phyloP scores from a whole-genome alignment of 2,329 filamentous ascomycete genomes.

The Bretziella fagacearum region DNA sequence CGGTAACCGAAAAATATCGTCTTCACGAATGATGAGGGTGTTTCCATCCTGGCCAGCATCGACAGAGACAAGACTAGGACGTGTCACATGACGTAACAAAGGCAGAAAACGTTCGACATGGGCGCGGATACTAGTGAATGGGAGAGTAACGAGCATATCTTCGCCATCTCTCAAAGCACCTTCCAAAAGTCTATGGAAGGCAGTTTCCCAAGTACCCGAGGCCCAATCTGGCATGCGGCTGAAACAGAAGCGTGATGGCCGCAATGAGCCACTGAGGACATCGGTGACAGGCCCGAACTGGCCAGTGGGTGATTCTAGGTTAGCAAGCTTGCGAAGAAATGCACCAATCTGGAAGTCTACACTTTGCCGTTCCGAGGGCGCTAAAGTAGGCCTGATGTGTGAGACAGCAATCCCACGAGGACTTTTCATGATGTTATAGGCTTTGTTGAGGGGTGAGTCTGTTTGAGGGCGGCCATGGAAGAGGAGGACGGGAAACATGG shows the following conservation, averaged over 20 bases:
- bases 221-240: slow-evolving; percentile 11
- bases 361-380: slow-evolving; percentile 21
- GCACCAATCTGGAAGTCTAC: slow-evolving; percentile 32
- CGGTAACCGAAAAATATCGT: neutral
- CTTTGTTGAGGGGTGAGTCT: slow-evolving; percentile 17
- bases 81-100: slow-evolving; percentile 34
- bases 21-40: slow-evolving; percentile 25
- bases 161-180: slow-evolving; percentile 41
- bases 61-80: slow-evolving; percentile 36
- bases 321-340: slow-evolving; percentile 29
- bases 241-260: slow-evolving; percentile 8
- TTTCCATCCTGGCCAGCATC: slow-evolving; percentile 35
- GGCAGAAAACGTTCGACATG: slow-evolving; percentile 34
- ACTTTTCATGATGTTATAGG: slow-evolving; percentile 29
- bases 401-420: slow-evolving; percentile 25
- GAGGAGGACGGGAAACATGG: slow-evolving; percentile 13
- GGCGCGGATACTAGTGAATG: slow-evolving; percentile 36
- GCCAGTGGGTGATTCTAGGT: slow-evolving; percentile 28
- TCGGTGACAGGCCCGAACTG: slow-evolving; percentile 28
- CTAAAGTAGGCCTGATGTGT: slow-evolving; percentile 22
- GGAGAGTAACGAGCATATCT: slow-evolving; percentile 40
- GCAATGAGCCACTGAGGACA: slow-evolving; percentile 15
- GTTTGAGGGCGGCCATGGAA: slow-evolving; percentile 10
- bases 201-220: slow-evolving; percentile 33
- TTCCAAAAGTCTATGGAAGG: slow-evolving; percentile 41